phyloP scores from a whole-genome alignment of 768 basidiomycete genomes.

The Suillus sp. region DNA sequence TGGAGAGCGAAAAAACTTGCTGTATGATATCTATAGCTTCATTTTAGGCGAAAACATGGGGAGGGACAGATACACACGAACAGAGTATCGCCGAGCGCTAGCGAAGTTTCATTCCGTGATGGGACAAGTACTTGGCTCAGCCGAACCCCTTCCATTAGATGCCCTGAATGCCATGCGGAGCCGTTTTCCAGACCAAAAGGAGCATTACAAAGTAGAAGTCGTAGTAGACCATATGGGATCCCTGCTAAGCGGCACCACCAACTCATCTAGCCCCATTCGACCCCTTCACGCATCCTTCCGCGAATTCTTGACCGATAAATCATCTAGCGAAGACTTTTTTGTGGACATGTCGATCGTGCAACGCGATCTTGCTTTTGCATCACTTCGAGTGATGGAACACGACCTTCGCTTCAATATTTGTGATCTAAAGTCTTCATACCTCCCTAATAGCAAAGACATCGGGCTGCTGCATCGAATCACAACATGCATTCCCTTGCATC shows the following conservation, averaged over 20 bases:
- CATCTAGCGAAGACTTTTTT: slow-evolving; percentile 17
- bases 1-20: not conserved
- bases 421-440: slow-evolving; percentile 32
- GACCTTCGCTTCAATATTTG: too few relatives aligned
- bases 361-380: too few relatives aligned
- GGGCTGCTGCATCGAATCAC: not conserved
- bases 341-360: too few relatives aligned
- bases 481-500: slow-evolving; percentile 7
- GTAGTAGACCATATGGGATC: slow-evolving; percentile 3
- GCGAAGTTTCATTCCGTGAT: slow-evolving; percentile 6
- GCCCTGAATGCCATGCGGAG: not conserved
- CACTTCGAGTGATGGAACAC: too few relatives aligned
- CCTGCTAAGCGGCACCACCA: slow-evolving; percentile 10
- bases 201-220: not conserved
- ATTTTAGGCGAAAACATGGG: too few relatives aligned
- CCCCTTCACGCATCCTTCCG: slow-evolving; percentile 31
- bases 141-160: not conserved
- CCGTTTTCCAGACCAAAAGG: not conserved
- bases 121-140: slow-evolving; percentile 3
- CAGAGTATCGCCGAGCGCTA: not conserved
- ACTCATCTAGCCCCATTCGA: slow-evolving; percentile 9
- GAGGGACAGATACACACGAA: not conserved
- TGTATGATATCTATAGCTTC: not conserved
- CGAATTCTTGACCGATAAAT: slow-evolving; percentile 26
- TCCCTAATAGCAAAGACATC: slow-evolving; percentile 29